Evolutionary conservation across 352 stramenopile species (phyloP), one percentile per base, ranked within the genome.

Genomic region (Globisporangium solare): DNA sequence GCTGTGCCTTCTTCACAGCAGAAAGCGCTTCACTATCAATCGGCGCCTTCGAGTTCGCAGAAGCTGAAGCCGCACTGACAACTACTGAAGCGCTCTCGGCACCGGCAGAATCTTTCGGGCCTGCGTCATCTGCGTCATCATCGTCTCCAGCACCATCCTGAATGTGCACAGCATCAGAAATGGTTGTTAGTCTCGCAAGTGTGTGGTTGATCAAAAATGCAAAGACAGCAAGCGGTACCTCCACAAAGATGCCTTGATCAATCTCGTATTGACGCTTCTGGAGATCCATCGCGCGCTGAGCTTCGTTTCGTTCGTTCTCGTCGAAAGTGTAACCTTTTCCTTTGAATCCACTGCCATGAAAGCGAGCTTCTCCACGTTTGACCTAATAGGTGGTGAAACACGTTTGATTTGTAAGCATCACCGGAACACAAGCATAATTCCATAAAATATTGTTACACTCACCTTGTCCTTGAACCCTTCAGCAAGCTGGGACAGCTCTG

Each of bases 311-410:
- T 68, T 99, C 97, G 15, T 73, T 97, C 31, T 97, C 96, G 60
- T 99, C 97, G 63, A 99, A 99, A 2, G 94, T 98, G 71, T 97
- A 99, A 5, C 97, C 97, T 61, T 98, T 98, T 46, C 96, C 97
- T 67, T 97, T 96, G 68, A 99, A 99, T 0, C 97, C 97, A 58
- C 89, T 98, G 20, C 86, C 87, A 43, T 97, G 96, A 67, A 95
- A 98, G 42, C 89, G 89, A 13, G 97, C 97, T 79, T 99, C 91
- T 18, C 97, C 97, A 20, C 87, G 89, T 37, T 89, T 82, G 27
- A 99, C 94, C 76, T 87, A 41, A 43, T 39, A 50, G 51, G 41
- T 35, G 51, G 41, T 35, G 21, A 13, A 63, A 24, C 8, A 51
- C 66, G 10, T 35, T 35, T 35, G 8, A 62, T 1, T 42, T 21